phyloP scores from a whole-genome alignment of 2,329 filamentous ascomycete genomes.

The Aspergillus fumigatus region DNA sequence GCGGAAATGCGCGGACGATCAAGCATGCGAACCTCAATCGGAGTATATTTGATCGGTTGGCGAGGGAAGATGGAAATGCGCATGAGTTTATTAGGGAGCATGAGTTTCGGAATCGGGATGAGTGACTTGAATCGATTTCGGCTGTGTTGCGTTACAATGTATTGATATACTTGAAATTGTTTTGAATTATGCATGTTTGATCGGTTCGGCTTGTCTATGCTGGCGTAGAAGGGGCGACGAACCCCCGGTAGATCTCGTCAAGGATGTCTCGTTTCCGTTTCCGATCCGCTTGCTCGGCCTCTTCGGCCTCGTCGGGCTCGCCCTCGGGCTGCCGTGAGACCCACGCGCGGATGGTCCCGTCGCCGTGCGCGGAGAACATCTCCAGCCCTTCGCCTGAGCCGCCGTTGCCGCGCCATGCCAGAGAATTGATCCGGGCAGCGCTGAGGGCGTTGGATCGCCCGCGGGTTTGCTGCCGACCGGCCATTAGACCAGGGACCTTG shows the following conservation, averaged over 20 bases:
- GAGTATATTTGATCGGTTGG: constrained; percentile 35
- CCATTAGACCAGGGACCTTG: constrained; percentile 56
- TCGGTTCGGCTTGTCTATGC: neutral
- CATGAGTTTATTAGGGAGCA: constrained; percentile 28
- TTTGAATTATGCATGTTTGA: neutral
- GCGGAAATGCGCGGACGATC: constrained; percentile 34
- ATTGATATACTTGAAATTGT: neutral
- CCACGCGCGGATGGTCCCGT: constrained; percentile 82
- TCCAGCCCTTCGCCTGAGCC: constrained; percentile 55
- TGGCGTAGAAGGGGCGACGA: constrained; percentile 47
- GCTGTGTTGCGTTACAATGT: neutral
- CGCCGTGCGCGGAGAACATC: constrained; percentile 77
- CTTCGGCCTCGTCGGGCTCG: constrained; percentile 40
- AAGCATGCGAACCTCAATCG: constrained; percentile 38
- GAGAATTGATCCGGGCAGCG: constrained; percentile 63
- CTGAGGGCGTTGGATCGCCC: constrained; percentile 45
- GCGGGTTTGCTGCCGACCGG: constrained; percentile 32
- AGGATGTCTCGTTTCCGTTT: constrained; percentile 73
- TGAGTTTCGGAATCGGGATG: constrained; percentile 24
- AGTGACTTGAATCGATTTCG: neutral
- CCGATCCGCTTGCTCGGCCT: constrained; percentile 48
- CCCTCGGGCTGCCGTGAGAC: constrained; percentile 55
- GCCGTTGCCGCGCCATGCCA: constrained; percentile 69
- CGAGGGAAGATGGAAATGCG: constrained; percentile 32
- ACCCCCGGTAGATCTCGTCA: constrained; percentile 71